Conservation (phyloP, 164 flowering plant species). For the Malania oleifera region DNA sequence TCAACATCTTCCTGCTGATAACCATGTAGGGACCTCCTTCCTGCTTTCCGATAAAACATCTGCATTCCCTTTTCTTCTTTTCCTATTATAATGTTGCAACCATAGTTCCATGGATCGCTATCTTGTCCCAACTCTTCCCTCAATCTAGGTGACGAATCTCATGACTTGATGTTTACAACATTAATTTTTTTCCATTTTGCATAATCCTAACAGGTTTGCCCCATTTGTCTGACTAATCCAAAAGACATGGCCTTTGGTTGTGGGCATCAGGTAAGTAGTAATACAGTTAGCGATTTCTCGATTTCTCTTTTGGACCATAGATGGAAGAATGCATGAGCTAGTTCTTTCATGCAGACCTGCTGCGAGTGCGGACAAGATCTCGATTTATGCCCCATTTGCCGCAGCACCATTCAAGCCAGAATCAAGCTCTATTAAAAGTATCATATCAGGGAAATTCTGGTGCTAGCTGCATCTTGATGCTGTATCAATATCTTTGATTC, state of each 20-base stretch:
- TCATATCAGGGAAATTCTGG: not conserved
- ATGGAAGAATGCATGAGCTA: not conserved
- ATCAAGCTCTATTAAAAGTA: constrained; percentile 42
- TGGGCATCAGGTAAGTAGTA: constrained; percentile 72
- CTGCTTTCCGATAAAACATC: not conserved
- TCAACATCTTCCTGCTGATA: constrained; percentile 34
- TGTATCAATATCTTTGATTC: not conserved
- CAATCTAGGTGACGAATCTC: too few species aligned
- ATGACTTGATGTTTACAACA: too few species aligned
- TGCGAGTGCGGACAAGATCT: constrained; percentile 47
- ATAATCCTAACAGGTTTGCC: constrained; percentile 42
- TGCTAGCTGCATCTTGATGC: not conserved
- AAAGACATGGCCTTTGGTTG: constrained; percentile 65
- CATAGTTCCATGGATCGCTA: not conserved
- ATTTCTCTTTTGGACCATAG: not conserved
- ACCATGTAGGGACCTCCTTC: constrained; percentile 23
- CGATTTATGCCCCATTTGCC: constrained; percentile 48
- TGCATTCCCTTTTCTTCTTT: not conserved
- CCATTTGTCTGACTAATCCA: constrained; percentile 46
- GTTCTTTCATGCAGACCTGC: constrained; percentile 44
- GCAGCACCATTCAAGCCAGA: constrained; percentile 38
- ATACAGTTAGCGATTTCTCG: not conserved
- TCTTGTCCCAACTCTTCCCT: too few species aligned
- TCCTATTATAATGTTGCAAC: not conserved
- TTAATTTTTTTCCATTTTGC: too few species aligned